phyloP scores from a whole-genome alignment of 1,284 basidiomycete species.

The Tremellales sp. region DNA sequence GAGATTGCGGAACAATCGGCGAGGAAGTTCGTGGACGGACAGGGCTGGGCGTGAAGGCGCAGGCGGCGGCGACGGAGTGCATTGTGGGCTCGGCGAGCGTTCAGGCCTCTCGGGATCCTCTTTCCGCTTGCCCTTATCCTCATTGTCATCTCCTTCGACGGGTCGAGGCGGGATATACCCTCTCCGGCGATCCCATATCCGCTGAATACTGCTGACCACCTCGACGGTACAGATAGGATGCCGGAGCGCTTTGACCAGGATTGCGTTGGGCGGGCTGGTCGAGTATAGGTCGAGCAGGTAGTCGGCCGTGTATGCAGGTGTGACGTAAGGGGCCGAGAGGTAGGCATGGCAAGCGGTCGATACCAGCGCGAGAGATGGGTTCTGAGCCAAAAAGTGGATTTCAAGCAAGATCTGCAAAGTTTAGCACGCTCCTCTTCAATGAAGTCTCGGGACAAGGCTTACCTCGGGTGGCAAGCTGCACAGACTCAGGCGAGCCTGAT shows the following conservation, averaged over 20 bases:
- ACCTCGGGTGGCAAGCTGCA: slow-evolving; percentile 29
- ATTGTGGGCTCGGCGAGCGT: not conserved
- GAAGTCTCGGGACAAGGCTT: slow-evolving; percentile 3
- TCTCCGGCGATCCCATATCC: slow-evolving; percentile 29
- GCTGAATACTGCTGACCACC: slow-evolving; percentile 26
- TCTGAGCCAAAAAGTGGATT: slow-evolving; percentile 63
- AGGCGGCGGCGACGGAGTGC: slow-evolving; percentile 1
- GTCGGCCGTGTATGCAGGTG: slow-evolving; percentile 22
- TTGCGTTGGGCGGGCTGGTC: slow-evolving; percentile 12
- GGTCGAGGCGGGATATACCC: slow-evolving; percentile 8
- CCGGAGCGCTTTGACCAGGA: slow-evolving; percentile 25
- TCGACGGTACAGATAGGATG: slow-evolving; percentile 32
- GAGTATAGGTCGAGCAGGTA: slow-evolving; percentile 35
- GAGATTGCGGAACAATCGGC: slow-evolving; percentile 36
- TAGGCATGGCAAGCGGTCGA: slow-evolving; percentile 55
- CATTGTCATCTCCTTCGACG: not conserved
- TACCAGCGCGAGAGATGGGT: slow-evolving; percentile 55
- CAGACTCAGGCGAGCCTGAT: no score
- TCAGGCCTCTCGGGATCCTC: not conserved
- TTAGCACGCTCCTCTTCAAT: not conserved
- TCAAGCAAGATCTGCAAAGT: slow-evolving; percentile 63
- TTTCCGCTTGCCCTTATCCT: not conserved
- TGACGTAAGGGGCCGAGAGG: slow-evolving; percentile 51
- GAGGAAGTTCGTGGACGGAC: slow-evolving; percentile 35
- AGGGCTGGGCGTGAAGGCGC: slow-evolving; percentile 8